These are phyloP conservation scores for Phytophthora citrophthora DNA, from an alignment of 352 stramenopile genomes.

Conservation along the genomic window DNA sequence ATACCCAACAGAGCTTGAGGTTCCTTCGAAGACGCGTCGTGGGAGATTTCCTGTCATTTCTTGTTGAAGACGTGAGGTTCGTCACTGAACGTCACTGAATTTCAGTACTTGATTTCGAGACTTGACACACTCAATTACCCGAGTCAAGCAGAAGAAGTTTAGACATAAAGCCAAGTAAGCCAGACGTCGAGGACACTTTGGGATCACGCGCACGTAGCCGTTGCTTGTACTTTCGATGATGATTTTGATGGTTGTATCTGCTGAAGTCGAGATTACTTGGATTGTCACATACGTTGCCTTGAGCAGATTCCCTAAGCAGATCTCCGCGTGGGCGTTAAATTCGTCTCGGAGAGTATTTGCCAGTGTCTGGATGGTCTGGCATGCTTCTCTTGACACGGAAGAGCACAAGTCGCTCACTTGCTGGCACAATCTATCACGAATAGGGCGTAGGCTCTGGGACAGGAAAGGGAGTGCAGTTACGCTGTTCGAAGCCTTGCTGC, in stretches of 20 bases:
- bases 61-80: conserved; percentile 5
- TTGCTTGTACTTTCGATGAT: conserved; percentile 82
- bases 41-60: conserved; percentile 30
- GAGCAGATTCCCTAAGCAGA: conserved; percentile 69
- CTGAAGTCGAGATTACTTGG: conserved; percentile 80
- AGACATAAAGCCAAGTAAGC: not conserved
- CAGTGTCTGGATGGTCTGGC: conserved; percentile 69
- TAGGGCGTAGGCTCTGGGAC: conserved; percentile 47
- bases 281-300: conserved; percentile 91
- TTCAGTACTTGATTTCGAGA: conserved; percentile 76
- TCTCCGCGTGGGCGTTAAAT: conserved; percentile 81
- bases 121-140: conserved; percentile 76
- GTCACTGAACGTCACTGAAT: conserved; percentile 23
- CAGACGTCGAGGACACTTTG: conserved; percentile 52
- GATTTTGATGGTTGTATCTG: conserved; percentile 70
- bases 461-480: conserved; percentile 31
- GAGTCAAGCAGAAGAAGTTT: conserved; percentile 22
- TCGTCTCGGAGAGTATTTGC: conserved; percentile 68
- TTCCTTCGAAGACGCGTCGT: conserved; percentile 30
- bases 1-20: conserved; percentile 19
- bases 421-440: conserved; percentile 73
- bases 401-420: conserved; percentile 84
- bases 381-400: conserved; percentile 78
- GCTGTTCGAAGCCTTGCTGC: conserved; percentile 40
- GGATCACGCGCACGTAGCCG: conserved; percentile 73